These are phyloP conservation scores for Coniochaeta sp. DNA, from an alignment of 2,329 filamentous ascomycete genomes.

Conservation along the genomic window DNA sequence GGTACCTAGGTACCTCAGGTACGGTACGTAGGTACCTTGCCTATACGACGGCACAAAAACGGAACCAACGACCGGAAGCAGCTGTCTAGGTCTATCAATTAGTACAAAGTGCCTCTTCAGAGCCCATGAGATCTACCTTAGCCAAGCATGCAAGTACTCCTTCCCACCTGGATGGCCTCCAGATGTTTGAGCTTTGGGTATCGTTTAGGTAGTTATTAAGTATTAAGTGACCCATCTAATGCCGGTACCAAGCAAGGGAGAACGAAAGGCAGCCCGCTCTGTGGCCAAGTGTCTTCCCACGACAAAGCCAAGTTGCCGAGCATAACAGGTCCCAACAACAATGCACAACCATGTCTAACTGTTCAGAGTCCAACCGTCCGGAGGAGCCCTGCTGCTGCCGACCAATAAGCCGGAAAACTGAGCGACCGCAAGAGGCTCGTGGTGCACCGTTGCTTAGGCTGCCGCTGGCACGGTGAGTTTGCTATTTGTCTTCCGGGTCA, in stretches of 20 bases:
- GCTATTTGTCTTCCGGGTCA: slow-evolving; percentile 56
- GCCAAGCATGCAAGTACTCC: background rate
- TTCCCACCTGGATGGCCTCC: background rate
- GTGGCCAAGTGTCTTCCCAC: background rate
- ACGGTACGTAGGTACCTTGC: too few relatives aligned
- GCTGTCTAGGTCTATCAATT: background rate
- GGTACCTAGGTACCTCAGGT: too few relatives aligned
- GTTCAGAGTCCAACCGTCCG: too few relatives aligned
- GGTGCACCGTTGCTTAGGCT: background rate
- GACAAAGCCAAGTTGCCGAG: background rate
- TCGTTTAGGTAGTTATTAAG: background rate
- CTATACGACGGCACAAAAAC: background rate
- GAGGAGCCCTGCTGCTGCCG: background rate
- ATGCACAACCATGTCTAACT: background rate
- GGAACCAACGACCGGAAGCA: background rate
- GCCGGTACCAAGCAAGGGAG: background rate
- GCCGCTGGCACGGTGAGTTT: slow-evolving; percentile 16
- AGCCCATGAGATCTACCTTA: background rate
- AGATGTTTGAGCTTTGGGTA: background rate
- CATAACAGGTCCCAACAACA: background rate
- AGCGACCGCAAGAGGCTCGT: background rate
- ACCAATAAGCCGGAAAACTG: background rate
- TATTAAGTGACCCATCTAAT: background rate
- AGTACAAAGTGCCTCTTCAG: background rate
- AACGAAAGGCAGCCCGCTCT: background rate